Percentiles rank a stretch among this genome's conserved stretches.
phyloP scores from a whole-genome alignment of 345 rosid genomes.

The Gossypium herbaceum region DNA sequence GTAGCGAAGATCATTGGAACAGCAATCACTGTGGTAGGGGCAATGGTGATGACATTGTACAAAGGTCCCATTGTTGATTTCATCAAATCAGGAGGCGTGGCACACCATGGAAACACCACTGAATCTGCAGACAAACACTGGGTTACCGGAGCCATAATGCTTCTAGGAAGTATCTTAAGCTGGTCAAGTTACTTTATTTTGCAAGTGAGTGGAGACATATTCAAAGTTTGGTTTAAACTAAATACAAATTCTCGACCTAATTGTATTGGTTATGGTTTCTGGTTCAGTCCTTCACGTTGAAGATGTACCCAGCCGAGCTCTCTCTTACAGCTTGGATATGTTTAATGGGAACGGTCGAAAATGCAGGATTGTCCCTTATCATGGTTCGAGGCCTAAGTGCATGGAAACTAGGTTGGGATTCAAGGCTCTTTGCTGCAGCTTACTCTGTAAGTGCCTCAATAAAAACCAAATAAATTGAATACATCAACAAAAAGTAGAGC shows the following conservation, averaged over 20 bases:
- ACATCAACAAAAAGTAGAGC: too few species aligned
- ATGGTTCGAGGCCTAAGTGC: background rate
- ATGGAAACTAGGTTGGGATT: background rate
- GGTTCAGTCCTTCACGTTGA: background rate
- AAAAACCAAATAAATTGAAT: too few species aligned
- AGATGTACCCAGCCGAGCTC: constrained; percentile 72
- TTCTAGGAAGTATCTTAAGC: constrained; percentile 50
- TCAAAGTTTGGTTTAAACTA: background rate
- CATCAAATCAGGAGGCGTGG: constrained; percentile 30
- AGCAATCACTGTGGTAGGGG: constrained; percentile 63
- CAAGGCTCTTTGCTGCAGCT: background rate
- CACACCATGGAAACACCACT: constrained; percentile 26
- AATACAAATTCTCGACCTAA: background rate
- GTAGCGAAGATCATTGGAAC: constrained; percentile 80
- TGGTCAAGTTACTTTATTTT: constrained; percentile 92
- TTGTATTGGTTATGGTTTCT: background rate
- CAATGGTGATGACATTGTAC: constrained; percentile 95
- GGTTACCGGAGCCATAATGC: constrained; percentile 65
- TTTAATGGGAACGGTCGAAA: background rate
- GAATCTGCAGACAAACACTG: constrained; percentile 50
- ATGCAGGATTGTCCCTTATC: background rate
- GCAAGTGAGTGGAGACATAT: constrained; percentile 36
- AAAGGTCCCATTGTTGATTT: constrained; percentile 75
- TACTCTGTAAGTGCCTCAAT: background rate
- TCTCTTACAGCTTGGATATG: background rate